Percentiles rank a stretch among this genome's conserved stretches.
Conservation (phyloP, 306 rosid genomes). For the Cicer pinnatifidum region DNA sequence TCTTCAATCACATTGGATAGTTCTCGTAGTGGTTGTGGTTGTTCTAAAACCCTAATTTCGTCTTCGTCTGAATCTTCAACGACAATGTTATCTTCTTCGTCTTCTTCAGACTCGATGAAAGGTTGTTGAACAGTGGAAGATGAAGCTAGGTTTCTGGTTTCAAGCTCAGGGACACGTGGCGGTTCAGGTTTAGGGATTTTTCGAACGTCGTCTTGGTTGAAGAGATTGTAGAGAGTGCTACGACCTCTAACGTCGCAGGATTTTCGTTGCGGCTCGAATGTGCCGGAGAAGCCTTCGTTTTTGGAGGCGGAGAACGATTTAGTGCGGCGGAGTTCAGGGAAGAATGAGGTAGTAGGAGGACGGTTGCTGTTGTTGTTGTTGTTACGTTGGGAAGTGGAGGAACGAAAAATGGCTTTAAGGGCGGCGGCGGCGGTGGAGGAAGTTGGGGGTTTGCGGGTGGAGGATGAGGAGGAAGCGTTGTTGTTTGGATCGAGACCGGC, state of each 20-base stretch:
- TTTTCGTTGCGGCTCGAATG: slow-evolving; percentile 87
- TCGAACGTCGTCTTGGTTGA: slow-evolving; percentile 76
- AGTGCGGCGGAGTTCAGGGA: slow-evolving; percentile 94
- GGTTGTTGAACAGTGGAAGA: slow-evolving; percentile 62
- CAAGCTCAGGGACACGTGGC: slow-evolving; percentile 40
- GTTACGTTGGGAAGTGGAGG: slow-evolving; percentile 37
- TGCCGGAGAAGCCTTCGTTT: slow-evolving; percentile 81
- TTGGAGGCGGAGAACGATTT: slow-evolving; percentile 95
- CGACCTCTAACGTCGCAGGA: slow-evolving; percentile 95
- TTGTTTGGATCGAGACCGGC: slow-evolving; percentile 77
- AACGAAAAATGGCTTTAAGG: slow-evolving; percentile 81
- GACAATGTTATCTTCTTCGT: slow-evolving; percentile 23
- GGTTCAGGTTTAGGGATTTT: slow-evolving; percentile 58
- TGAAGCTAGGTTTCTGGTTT: slow-evolving; percentile 48
- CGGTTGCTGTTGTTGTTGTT: slow-evolving; percentile 36
- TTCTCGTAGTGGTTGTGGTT: slow-evolving; percentile 19
- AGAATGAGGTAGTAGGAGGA: slow-evolving; percentile 54
- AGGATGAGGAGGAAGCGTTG: slow-evolving; percentile 53
- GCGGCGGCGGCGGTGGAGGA: slow-evolving; percentile 94
- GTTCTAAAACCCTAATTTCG: slow-evolving; percentile 56
- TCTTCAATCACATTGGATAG: slow-evolving; percentile 55
- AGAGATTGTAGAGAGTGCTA: slow-evolving; percentile 73
- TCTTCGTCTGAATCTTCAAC: slow-evolving; percentile 34
- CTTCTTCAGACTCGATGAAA: slow-evolving; percentile 61
- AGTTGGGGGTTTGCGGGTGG: slow-evolving; percentile 59